Evolutionary conservation across 192 early-diverging fungal species (phyloP).

Genomic region (Coemansia sp.): DNA sequence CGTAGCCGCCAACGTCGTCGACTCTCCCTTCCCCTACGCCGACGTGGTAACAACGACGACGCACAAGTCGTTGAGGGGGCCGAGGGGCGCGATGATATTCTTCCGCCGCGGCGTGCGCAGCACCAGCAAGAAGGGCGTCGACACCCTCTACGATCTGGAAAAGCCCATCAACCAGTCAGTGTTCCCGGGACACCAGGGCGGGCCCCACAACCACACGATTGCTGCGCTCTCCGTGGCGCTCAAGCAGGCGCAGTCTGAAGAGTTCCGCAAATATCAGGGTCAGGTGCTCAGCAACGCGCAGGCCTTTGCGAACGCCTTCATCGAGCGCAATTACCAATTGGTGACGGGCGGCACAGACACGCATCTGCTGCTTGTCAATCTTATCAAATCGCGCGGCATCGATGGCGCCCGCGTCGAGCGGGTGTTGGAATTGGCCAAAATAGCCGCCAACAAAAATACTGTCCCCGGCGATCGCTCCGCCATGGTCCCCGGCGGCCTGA

Average conservation of each 20-base stretch:
- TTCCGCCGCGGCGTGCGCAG: conserved; percentile 90
- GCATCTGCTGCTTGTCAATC: conserved; percentile 89
- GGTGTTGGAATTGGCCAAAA: conserved; percentile 93
- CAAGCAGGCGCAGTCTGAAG: conserved; percentile 81
- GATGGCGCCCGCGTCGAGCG: conserved; percentile 97
- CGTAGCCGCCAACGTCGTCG: conserved; percentile 84
- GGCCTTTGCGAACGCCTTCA: conserved; percentile 80
- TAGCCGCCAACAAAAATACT: conserved; percentile 99
- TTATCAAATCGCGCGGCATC: conserved; percentile 71
- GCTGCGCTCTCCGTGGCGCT: conserved; percentile 92
- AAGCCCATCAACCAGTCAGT: conserved; percentile 94
- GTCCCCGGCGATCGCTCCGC: conserved; percentile 96
- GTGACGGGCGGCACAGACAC: conserved; percentile 95
- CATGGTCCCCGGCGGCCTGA: conserved; percentile 89
- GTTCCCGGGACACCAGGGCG: conserved; percentile 99
- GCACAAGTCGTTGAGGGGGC: conserved; percentile 98
- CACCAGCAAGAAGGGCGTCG: conserved; percentile 88
- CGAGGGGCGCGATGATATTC: conserved; percentile 98
- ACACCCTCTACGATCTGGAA: conserved; percentile 90
- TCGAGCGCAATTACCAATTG: conserved; percentile 71
- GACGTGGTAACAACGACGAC: conserved; percentile 99
- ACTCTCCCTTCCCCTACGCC: conserved; percentile 87
- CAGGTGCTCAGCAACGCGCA: conserved; percentile 91
- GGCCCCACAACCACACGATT: conserved; percentile 99
- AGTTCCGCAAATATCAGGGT: conserved; percentile 88